phyloP scores from a whole-genome alignment of 805 yeast genomes.

The Suhomyces faveliae region DNA sequence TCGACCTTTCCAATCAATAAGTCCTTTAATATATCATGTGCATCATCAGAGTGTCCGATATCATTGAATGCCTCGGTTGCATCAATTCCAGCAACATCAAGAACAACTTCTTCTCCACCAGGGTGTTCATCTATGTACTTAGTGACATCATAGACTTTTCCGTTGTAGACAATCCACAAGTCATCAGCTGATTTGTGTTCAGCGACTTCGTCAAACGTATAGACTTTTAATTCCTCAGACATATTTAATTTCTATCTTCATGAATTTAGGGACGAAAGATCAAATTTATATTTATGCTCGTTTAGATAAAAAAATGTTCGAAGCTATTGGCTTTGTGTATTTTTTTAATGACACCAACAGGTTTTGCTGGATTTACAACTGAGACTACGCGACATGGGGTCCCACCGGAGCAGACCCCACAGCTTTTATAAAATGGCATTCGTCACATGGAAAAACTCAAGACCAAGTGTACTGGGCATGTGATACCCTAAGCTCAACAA shows the following conservation, averaged over 20 bases:
- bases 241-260: not conserved
- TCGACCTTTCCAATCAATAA: constrained; percentile 79
- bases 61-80: constrained; percentile 55
- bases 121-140: constrained; percentile 47
- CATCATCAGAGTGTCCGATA: constrained; percentile 97
- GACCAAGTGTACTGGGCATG: not conserved
- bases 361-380: not conserved
- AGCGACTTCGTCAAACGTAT: constrained; percentile 53
- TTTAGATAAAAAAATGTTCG: constrained; percentile 2
- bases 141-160: constrained; percentile 42
- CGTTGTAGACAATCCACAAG: constrained; percentile 46
- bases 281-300: not conserved
- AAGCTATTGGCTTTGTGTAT: not conserved
- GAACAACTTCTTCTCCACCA: constrained; percentile 48
- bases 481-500: not conserved
- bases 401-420: not conserved
- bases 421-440: not conserved
- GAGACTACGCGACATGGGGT: not conserved
- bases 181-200: constrained; percentile 40
- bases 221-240: constrained; percentile 36
- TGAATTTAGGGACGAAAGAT: not conserved
- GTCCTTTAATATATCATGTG: constrained; percentile 69
- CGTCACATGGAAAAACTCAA: not conserved
- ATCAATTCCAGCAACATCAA: constrained; percentile 43
- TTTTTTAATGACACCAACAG: not conserved